A percentile compares a stretch with the other conserved stretches of the same genome.
These are phyloP conservation scores for Lactarius indigo DNA, from an alignment of 768 basidiomycete genomes.

Conservation along the genomic window DNA sequence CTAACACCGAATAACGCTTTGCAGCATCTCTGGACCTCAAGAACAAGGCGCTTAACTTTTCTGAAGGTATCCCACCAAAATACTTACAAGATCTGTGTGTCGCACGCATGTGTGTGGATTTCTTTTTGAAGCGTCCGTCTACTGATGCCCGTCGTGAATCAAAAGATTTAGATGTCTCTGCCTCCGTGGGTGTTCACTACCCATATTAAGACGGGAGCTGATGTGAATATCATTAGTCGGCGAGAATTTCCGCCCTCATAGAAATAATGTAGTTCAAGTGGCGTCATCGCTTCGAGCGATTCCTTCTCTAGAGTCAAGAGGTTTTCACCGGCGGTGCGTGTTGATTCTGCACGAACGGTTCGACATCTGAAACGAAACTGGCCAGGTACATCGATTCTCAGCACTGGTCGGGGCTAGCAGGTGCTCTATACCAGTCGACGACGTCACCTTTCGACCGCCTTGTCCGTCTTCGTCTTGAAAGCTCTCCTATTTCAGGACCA, in stretches of 20 bases:
- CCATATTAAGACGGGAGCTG: background rate
- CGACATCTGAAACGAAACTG: background rate
- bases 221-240: background rate
- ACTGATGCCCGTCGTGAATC: background rate
- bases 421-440: constrained; percentile 8
- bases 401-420: background rate
- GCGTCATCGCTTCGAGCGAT: background rate
- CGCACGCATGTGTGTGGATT: constrained; percentile 12
- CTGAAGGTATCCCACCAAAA: background rate
- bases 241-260: constrained; percentile 1
- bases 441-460: constrained; percentile 7
- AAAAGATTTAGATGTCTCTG: constrained; percentile 18
- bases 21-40: background rate
- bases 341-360: background rate
- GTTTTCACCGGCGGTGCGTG: constrained; percentile 9
- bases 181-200: constrained; percentile 4
- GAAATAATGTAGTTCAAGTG: background rate
- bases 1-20: background rate
- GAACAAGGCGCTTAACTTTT: background rate
- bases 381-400: constrained; percentile 1
- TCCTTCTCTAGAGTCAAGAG: background rate
- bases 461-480: background rate
- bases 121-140: background rate
- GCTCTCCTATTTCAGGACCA: background rate
- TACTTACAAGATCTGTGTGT: constrained; percentile 13